Conservation (phyloP, 345 rosid genomes). For the Linum tenue region DNA sequence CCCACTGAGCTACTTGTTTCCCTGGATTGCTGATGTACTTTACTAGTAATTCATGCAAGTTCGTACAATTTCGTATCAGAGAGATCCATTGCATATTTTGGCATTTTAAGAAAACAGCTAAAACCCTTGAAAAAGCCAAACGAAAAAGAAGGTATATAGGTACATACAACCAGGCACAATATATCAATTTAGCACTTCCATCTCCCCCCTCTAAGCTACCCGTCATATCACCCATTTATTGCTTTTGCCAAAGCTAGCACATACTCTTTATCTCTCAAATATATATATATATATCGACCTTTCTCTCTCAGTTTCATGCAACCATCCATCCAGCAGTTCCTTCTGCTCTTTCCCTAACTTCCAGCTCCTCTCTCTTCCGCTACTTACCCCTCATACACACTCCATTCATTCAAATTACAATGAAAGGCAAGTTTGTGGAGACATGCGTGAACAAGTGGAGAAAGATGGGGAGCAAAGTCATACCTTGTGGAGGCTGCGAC, state of each 20-base stretch:
- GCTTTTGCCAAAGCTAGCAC: slow-evolving; percentile 11
- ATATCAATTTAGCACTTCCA: slow-evolving; percentile 11
- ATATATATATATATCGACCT: slow-evolving; percentile 42
- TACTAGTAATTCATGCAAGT: slow-evolving; percentile 19
- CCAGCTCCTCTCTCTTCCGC: slow-evolving; percentile 2
- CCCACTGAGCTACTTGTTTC: neutral
- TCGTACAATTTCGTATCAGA: slow-evolving; percentile 59
- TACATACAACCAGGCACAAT: neutral
- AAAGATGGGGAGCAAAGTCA: slow-evolving; percentile 34
- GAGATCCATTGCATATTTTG: slow-evolving; percentile 11
- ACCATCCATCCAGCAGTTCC: slow-evolving; percentile 17
- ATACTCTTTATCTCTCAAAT: slow-evolving; percentile 15
- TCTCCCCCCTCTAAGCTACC: slow-evolving; percentile 22
- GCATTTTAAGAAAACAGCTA: neutral
- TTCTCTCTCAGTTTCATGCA: slow-evolving; percentile 15
- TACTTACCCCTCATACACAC: neutral
- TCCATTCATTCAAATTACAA: slow-evolving; percentile 14
- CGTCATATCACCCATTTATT: slow-evolving; percentile 44
- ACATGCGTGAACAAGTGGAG: slow-evolving; percentile 48
- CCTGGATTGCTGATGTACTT: neutral
- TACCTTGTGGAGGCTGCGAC: slow-evolving; percentile 41
- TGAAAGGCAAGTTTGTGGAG: slow-evolving; percentile 34
- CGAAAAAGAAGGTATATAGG: slow-evolving; percentile 1
- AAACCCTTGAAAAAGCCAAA: neutral
- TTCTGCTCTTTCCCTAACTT: slow-evolving; percentile 11